Percentiles rank a stretch among this genome's conserved stretches.
These are phyloP conservation scores for Xylaria polymorpha DNA, from an alignment of 2,329 filamentous ascomycete genomes.

Conservation along the genomic window DNA sequence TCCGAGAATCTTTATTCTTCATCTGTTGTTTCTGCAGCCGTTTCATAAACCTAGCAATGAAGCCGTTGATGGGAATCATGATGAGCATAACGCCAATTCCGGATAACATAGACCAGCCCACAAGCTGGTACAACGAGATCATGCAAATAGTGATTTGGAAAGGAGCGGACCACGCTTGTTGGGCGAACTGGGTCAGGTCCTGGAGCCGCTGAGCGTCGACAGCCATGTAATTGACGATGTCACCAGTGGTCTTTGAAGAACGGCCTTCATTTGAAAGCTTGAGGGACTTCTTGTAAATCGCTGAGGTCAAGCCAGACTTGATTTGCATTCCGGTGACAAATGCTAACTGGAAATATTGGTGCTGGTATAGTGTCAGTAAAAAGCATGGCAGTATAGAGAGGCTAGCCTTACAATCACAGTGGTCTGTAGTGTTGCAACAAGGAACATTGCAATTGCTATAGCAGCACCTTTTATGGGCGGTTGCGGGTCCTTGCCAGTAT, in stretches of 20 bases:
- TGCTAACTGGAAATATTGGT: conserved; percentile 96
- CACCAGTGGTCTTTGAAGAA: conserved; percentile 88
- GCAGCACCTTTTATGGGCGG: conserved; percentile 85
- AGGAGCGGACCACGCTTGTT: conserved; percentile 95
- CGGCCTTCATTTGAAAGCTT: conserved; percentile 93
- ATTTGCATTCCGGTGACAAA: conserved; percentile 98
- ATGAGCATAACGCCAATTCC: conserved; percentile 94
- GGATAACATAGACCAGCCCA: conserved; percentile 94
- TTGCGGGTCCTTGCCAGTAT: conserved; percentile 71
- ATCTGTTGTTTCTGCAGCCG: conserved; percentile 94
- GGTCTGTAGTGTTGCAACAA: conserved; percentile 86
- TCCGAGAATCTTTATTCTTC: conserved; percentile 98
- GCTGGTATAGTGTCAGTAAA: conserved; percentile 54
- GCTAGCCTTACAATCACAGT: conserved; percentile 71
- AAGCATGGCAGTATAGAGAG: not conserved
- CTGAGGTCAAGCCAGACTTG: conserved; percentile 87
- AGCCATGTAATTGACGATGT: conserved; percentile 99
- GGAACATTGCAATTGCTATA: conserved; percentile 93
- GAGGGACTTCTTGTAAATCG: conserved; percentile 93
- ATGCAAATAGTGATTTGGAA: conserved; percentile 98
- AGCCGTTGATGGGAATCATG: conserved; percentile 96
- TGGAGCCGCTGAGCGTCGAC: conserved; percentile 96
- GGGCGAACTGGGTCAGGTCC: conserved; percentile 93
- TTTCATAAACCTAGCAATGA: conserved; percentile 94
- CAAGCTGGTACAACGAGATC: conserved; percentile 93